These are phyloP conservation scores for Sonneratia caseolaris DNA, from an alignment of 345 rosid genomes.

Conservation along the genomic window DNA sequence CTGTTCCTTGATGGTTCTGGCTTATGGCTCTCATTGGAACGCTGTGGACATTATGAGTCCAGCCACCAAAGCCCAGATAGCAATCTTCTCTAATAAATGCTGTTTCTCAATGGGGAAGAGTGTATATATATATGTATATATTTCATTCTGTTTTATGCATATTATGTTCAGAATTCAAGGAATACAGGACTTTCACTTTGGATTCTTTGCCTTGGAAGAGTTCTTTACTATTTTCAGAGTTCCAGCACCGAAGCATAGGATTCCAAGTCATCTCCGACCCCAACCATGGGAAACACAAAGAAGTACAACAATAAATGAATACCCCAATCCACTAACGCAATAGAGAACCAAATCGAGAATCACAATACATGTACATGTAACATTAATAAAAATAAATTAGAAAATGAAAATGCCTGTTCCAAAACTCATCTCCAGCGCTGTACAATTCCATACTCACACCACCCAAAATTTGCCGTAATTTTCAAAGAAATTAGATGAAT, in stretches of 20 bases:
- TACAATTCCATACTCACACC: neutral
- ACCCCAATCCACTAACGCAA: neutral
- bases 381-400: neutral
- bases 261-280: slow-evolving; percentile 1
- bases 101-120: too few relatives aligned
- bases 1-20: too few relatives aligned
- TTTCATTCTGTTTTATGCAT: too few relatives aligned
- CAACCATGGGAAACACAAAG: neutral
- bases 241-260: slow-evolving; percentile 1
- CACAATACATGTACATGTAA: neutral
- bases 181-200: neutral
- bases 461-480: neutral
- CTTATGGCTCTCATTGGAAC: too few relatives aligned
- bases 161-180: neutral
- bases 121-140: too few relatives aligned
- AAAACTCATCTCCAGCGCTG: neutral
- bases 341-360: neutral
- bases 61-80: too few relatives aligned
- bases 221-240: neutral
- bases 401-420: neutral
- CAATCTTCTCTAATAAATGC: too few relatives aligned
- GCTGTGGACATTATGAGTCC: too few relatives aligned
- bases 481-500: neutral
- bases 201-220: neutral
- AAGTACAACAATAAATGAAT: neutral